Percentiles rank a stretch among this genome's conserved stretches.
Conservation (phyloP, 2,329 filamentous ascomycete genomes). For the Westerdykella aurantiaca region DNA sequence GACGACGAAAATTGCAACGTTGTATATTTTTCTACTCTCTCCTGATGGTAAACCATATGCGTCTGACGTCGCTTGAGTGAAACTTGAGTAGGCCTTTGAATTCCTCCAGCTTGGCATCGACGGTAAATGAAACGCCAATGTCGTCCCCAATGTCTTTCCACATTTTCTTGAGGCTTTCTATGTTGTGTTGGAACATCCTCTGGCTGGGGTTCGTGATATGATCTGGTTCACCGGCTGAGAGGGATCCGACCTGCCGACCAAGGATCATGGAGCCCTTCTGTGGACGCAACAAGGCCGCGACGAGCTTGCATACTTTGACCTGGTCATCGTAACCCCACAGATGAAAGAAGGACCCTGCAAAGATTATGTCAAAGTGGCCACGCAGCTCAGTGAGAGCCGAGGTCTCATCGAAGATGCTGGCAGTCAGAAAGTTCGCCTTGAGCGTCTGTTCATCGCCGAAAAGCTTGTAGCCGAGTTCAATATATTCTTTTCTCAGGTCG, state of each 20-base stretch:
- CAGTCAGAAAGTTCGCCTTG: constrained; percentile 46
- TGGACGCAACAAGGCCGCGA: constrained; percentile 28
- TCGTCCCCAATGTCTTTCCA: constrained; percentile 37
- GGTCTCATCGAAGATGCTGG: constrained; percentile 42
- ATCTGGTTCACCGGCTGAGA: constrained; percentile 12
- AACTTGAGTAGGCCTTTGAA: constrained; percentile 9
- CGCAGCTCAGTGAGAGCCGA: constrained; percentile 23
- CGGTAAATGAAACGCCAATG: constrained; percentile 21
- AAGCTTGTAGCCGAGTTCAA: constrained; percentile 48
- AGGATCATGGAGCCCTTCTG: constrained; percentile 47
- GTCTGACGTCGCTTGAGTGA: constrained; percentile 11
- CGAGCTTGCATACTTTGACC: constrained; percentile 26
- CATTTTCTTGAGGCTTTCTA: constrained; percentile 29
- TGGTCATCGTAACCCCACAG: constrained; percentile 35
- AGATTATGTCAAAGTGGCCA: constrained; percentile 36
- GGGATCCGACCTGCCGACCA: constrained; percentile 47
- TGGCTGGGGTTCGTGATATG: constrained; percentile 10
- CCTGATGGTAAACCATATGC: constrained; percentile 19
- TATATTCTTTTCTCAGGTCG: constrained; percentile 41
- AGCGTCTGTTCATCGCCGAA: constrained; percentile 36
- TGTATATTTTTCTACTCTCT: constrained; percentile 11
- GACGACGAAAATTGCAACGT: constrained; percentile 4
- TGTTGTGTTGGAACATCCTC: constrained; percentile 30
- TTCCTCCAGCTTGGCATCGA: constrained; percentile 14
- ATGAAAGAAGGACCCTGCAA: constrained; percentile 40